phyloP scores from a whole-genome alignment of 495 filamentous ascomycete genomes.

The Margaritispora aquatica region DNA sequence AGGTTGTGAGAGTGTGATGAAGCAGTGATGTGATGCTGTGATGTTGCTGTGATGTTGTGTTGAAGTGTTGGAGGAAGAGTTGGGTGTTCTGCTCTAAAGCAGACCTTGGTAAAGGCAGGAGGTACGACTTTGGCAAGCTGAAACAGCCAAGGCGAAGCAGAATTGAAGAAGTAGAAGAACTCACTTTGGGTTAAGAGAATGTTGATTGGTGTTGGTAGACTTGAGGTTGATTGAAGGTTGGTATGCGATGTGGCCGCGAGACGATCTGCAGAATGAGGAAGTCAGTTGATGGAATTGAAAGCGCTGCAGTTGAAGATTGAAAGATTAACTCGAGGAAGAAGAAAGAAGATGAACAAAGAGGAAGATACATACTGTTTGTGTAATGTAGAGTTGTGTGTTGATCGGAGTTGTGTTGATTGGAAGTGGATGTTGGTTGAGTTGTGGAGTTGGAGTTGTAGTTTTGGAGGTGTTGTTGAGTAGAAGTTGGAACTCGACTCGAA shows the following conservation, averaged over 20 bases:
- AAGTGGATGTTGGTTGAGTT: background rate
- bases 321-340: too few relatives aligned
- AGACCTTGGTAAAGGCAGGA: background rate
- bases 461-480: too few relatives aligned
- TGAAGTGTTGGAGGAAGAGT: background rate
- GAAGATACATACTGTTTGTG: background rate
- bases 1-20: conserved; percentile 22
- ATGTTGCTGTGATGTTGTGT: background rate
- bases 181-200: background rate
- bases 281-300: too few relatives aligned
- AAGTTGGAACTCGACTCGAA: too few relatives aligned
- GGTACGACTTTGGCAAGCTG: too few relatives aligned
- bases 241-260: too few relatives aligned
- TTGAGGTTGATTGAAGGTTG: background rate
- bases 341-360: background rate
- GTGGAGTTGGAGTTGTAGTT: background rate
- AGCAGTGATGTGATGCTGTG: conserved; percentile 16
- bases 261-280: too few relatives aligned
- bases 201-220: background rate
- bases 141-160: too few relatives aligned
- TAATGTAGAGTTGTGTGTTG: background rate
- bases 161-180: background rate
- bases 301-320: too few relatives aligned
- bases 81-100: too few relatives aligned
- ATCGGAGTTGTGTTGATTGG: background rate